Percentiles rank a stretch among this genome's conserved stretches.
Conservation (phyloP, 1,284 basidiomycete species). For the Puccinia novopanici region DNA sequence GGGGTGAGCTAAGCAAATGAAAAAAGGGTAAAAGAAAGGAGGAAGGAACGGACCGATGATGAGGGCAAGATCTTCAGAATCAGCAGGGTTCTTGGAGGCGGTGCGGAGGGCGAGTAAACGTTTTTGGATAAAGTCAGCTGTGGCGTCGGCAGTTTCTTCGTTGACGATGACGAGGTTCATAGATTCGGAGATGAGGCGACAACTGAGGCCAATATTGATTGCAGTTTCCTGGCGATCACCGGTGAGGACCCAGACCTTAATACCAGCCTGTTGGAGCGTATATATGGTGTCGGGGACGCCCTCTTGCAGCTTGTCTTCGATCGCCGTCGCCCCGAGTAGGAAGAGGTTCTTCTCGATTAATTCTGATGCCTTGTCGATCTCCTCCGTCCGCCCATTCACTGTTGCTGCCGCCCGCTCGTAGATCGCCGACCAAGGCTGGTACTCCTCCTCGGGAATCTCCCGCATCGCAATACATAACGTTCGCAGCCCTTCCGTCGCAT, state of each 20-base stretch:
- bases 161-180: conserved; percentile 98
- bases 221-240: conserved; percentile 98
- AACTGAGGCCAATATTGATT: conserved; percentile 98
- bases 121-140: conserved; percentile 82
- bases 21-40: background rate
- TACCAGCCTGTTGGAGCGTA: conserved; percentile 93
- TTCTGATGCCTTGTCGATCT: conserved; percentile 90
- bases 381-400: conserved; percentile 87
- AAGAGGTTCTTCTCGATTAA: conserved; percentile 92
- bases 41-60: conserved; percentile 69
- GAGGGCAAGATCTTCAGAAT: conserved; percentile 89
- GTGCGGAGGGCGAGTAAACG: conserved; percentile 87
- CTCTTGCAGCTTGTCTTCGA: conserved; percentile 97
- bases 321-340: conserved; percentile 91
- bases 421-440: conserved; percentile 80
- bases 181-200: conserved; percentile 91
- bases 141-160: conserved; percentile 79
- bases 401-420: conserved; percentile 90
- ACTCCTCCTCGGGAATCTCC: conserved; percentile 86
- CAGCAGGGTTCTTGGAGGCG: conserved; percentile 77
- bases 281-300: conserved; percentile 98
- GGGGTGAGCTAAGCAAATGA: background rate
- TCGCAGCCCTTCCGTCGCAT: conserved; percentile 92
- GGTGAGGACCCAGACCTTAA: conserved; percentile 98
- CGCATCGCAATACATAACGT: conserved; percentile 95